A percentile compares a stretch with the other conserved stretches of the same genome.
Evolutionary conservation across 1,139 yeast genomes (phyloP).

Genomic region (Zhuliangozyma parablackwelliae): DNA sequence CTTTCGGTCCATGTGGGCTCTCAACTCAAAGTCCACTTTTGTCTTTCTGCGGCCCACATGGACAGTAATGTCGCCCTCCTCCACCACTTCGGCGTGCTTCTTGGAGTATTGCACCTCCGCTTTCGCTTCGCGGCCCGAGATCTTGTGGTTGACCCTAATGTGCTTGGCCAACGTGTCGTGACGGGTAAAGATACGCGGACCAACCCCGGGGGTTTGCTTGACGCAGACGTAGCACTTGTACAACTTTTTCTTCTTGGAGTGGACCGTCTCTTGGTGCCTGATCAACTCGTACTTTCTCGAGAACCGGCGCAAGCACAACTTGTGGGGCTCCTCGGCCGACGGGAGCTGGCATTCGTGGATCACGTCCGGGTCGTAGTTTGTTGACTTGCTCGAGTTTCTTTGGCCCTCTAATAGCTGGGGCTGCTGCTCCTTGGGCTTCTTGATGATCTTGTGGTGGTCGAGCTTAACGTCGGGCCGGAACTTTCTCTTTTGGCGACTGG

Average conservation of each 20-base stretch:
- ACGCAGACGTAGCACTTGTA: conserved; percentile 87
- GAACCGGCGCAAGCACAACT: conserved; percentile 74
- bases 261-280: conserved; percentile 94
- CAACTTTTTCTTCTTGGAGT: conserved; percentile 79
- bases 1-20: conserved; percentile 45
- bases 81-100: conserved; percentile 44
- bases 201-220: conserved; percentile 48
- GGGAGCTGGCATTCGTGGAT: conserved; percentile 47
- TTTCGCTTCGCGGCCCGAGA: conserved; percentile 63
- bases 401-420: conserved; percentile 25
- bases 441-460: conserved; percentile 13
- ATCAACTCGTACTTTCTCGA: conserved; percentile 92
- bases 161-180: conserved; percentile 95
- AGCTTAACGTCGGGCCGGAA: conserved; percentile 10
- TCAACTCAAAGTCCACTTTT: conserved; percentile 44
- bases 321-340: conserved; percentile 45
- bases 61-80: conserved; percentile 43
- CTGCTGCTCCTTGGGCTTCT: conserved; percentile 14
- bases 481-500: conserved; percentile 19
- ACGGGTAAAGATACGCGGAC: conserved; percentile 77
- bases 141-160: conserved; percentile 80
- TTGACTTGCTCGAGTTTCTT: conserved; percentile 29
- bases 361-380: conserved; percentile 48
- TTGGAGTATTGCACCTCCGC: conserved; percentile 48
- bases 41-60: conserved; percentile 48